Conservation (phyloP, 768 basidiomycete genomes). For the Calvatia gigantea region DNA sequence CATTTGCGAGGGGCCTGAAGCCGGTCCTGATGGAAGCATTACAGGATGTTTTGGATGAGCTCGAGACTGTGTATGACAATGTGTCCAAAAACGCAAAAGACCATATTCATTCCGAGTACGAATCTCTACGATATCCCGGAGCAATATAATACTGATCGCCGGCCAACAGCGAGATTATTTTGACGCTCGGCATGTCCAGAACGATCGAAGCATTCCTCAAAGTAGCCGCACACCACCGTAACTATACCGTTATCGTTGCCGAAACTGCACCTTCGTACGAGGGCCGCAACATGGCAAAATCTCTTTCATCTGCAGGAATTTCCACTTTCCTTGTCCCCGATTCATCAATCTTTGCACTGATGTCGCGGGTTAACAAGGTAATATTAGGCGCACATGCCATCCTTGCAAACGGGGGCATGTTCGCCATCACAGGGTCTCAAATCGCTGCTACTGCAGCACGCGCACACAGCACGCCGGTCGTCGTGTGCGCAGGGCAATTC, state of each 20-base stretch:
- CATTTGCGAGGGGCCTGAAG: constrained; percentile 75
- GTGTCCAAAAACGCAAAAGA: constrained; percentile 92
- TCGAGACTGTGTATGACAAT: constrained; percentile 94
- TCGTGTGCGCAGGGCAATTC: constrained; percentile 94
- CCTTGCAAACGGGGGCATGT: constrained; percentile 95
- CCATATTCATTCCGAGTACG: constrained; percentile 98
- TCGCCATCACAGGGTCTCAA: constrained; percentile 82
- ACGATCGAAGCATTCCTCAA: constrained; percentile 95
- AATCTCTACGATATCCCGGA: not conserved
- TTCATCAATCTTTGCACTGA: constrained; percentile 91
- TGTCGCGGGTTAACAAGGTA: constrained; percentile 97
- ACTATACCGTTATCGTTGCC: constrained; percentile 94
- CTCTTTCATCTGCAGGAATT: constrained; percentile 77
- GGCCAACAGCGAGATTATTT: constrained; percentile 81
- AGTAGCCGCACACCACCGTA: constrained; percentile 82
- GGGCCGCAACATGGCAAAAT: constrained; percentile 81
- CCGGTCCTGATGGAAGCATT: constrained; percentile 97
- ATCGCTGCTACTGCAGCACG: constrained; percentile 84
- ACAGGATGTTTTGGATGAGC: constrained; percentile 92
- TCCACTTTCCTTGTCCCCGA: constrained; percentile 97
- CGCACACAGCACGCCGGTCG: constrained; percentile 87
- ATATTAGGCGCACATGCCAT: constrained; percentile 94
- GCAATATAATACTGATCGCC: not conserved
- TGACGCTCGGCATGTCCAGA: constrained; percentile 79
- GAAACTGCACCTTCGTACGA: constrained; percentile 92